Conservation (phyloP, 257 asterid genomes). For the Solanum etuberosum region DNA sequence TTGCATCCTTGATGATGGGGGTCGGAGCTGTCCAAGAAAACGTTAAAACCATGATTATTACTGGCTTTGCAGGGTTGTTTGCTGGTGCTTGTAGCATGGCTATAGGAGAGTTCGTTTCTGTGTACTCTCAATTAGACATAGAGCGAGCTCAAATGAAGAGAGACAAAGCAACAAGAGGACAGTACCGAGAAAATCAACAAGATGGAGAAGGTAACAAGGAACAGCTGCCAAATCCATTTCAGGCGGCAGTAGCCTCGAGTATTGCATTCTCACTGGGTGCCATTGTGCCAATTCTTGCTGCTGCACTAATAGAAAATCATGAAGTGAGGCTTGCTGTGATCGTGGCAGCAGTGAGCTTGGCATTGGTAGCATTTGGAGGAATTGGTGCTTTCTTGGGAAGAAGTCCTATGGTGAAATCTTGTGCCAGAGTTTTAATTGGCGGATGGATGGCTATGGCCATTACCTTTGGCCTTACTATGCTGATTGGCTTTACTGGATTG, state of each 20-base stretch:
- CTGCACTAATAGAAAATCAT: neutral
- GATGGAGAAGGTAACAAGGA: neutral
- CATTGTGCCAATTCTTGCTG: neutral
- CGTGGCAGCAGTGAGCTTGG: neutral
- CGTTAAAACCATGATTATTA: constrained; percentile 35
- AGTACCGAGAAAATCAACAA: neutral
- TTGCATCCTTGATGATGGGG: neutral
- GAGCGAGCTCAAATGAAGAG: neutral
- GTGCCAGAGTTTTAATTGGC: constrained; percentile 16
- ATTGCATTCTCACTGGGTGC: neutral
- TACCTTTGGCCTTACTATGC: constrained; percentile 49
- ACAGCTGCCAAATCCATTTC: neutral
- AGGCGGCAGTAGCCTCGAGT: neutral
- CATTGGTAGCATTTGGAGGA: constrained; percentile 26
- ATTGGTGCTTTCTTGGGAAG: constrained; percentile 39
- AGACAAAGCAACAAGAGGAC: neutral
- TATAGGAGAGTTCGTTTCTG: neutral
- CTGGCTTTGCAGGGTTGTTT: constrained; percentile 44
- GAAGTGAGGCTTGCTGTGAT: neutral
- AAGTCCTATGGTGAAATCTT: constrained; percentile 28
- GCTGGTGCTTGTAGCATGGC: constrained; percentile 28
- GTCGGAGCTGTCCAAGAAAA: constrained; percentile 23
- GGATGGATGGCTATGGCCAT: constrained; percentile 71
- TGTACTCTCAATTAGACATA: neutral
- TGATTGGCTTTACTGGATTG: constrained; percentile 30